These are phyloP conservation scores for Escallonia herrerae DNA, from an alignment of 129 eudicot genomes.

Conservation along the genomic window DNA sequence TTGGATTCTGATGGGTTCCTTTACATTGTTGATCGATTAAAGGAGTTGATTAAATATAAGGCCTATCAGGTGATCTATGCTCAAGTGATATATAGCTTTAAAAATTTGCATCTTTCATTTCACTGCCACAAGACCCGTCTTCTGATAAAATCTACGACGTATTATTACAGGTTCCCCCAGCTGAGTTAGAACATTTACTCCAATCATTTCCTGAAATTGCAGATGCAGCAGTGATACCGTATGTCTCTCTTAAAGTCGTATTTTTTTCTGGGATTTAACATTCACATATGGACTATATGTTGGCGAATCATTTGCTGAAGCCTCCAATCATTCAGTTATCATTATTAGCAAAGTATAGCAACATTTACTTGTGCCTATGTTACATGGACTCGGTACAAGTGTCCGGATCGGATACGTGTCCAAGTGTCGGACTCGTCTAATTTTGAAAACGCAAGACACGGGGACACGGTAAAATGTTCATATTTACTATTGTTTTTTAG, in stretches of 20 bases:
- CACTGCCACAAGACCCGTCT: background rate
- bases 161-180: constrained; percentile 82
- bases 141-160: constrained; percentile 10
- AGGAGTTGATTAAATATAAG: constrained; percentile 86
- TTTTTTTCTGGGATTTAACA: too few species aligned
- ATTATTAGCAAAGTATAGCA: too few species aligned
- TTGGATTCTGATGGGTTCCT: constrained; percentile 77
- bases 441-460: too few species aligned
- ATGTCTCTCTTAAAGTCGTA: constrained; percentile 11
- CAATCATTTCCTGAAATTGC: constrained; percentile 67
- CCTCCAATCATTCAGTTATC: too few species aligned
- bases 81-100: background rate
- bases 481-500: too few species aligned
- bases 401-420: too few species aligned
- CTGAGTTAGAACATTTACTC: constrained; percentile 77
- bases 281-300: too few species aligned
- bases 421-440: too few species aligned
- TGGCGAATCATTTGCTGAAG: too few species aligned
- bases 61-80: constrained; percentile 66
- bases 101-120: constrained; percentile 4
- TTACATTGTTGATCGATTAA: constrained; percentile 72
- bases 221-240: constrained; percentile 97
- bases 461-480: too few species aligned
- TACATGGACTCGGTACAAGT: too few species aligned
- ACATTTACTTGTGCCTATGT: too few species aligned